A percentile compares a stretch with the other conserved stretches of the same genome.
phyloP scores from a whole-genome alignment of 2,329 filamentous ascomycete species.

The Hawksworthiomyces lignivorus region DNA sequence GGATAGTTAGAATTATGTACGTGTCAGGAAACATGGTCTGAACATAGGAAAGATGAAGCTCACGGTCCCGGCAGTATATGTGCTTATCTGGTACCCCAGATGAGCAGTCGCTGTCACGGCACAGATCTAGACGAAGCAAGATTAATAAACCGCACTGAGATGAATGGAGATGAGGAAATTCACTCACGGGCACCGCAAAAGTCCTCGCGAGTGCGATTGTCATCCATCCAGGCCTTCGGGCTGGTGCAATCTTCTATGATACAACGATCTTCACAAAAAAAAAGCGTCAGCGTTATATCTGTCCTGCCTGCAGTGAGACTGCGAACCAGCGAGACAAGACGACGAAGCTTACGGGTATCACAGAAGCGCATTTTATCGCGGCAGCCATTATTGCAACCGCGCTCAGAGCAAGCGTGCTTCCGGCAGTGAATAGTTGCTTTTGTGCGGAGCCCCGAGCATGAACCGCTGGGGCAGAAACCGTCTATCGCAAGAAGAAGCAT shows the following conservation, averaged over 20 bases:
- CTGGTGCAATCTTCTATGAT: not conserved
- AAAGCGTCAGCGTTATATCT: not conserved
- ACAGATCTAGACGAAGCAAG: slow-evolving; percentile 7
- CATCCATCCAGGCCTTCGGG: slow-evolving; percentile 9
- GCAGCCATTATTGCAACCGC: slow-evolving; percentile 5
- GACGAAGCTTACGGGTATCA: slow-evolving; percentile 2
- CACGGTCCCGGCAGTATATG: slow-evolving; percentile 9
- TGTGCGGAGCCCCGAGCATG: slow-evolving; percentile 5
- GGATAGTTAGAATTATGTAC: not conserved
- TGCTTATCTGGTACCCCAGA: not conserved
- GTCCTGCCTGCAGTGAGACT: too few relatives aligned
- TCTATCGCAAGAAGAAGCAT: not conserved
- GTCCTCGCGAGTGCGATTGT: slow-evolving; percentile 4
- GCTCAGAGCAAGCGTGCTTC: slow-evolving; percentile 13
- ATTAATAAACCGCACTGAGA: too few relatives aligned
- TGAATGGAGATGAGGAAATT: too few relatives aligned
- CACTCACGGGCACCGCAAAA: slow-evolving; percentile 13
- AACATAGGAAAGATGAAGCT: not conserved
- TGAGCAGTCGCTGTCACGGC: slow-evolving; percentile 3
- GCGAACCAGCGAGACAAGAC: too few relatives aligned
- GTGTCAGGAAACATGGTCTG: too few relatives aligned
- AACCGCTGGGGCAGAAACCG: not conserved
- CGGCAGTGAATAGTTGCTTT: slow-evolving; percentile 7
- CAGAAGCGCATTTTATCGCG: slow-evolving; percentile 6
- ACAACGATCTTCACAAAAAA: slow-evolving; percentile 9